phyloP scores from a whole-genome alignment of 2,329 filamentous ascomycete species.

The Aspergillus fumigatiaffinis region DNA sequence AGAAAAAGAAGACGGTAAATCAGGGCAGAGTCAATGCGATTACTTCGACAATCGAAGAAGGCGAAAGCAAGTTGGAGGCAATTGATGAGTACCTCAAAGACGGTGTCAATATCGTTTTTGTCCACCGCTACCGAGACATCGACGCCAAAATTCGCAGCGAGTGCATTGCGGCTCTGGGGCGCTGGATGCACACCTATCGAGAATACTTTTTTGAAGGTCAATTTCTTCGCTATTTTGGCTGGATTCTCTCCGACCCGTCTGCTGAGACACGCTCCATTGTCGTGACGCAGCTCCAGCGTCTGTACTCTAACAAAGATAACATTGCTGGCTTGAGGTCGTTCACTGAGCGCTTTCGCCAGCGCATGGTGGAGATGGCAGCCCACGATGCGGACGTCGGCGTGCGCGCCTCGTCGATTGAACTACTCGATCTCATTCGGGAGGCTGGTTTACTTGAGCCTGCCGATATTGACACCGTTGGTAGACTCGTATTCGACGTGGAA shows the following conservation, averaged over 20 bases:
- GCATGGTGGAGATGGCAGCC: conserved; percentile 89
- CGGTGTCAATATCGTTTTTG: conserved; percentile 87
- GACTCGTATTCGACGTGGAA: conserved; percentile 85
- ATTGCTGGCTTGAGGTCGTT: conserved; percentile 77
- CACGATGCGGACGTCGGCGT: conserved; percentile 78
- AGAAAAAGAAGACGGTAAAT: conserved; percentile 67
- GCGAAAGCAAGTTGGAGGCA: conserved; percentile 64
- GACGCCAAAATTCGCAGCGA: conserved; percentile 85
- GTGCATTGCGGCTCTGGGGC: conserved; percentile 79
- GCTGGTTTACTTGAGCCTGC: conserved; percentile 84
- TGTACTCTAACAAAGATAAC: conserved; percentile 78
- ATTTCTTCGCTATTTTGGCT: conserved; percentile 90
- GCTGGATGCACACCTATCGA: conserved; percentile 82
- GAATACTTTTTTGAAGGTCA: conserved; percentile 86
- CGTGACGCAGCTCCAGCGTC: conserved; percentile 71
- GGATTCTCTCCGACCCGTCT: conserved; percentile 83
- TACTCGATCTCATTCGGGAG: conserved; percentile 77
- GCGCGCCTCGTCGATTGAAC: conserved; percentile 72
- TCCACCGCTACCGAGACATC: conserved; percentile 92
- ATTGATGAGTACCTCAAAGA: conserved; percentile 73
- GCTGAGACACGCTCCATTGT: conserved; percentile 77
- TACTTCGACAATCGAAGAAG: conserved; percentile 67
- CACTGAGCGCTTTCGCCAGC: conserved; percentile 82
- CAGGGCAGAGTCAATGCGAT: conserved; percentile 72
- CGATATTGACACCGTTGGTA: conserved; percentile 84